These are phyloP conservation scores for Sphaerulina vaccinii DNA, from an alignment of 2,329 filamentous ascomycete species.

Conservation along the genomic window DNA sequence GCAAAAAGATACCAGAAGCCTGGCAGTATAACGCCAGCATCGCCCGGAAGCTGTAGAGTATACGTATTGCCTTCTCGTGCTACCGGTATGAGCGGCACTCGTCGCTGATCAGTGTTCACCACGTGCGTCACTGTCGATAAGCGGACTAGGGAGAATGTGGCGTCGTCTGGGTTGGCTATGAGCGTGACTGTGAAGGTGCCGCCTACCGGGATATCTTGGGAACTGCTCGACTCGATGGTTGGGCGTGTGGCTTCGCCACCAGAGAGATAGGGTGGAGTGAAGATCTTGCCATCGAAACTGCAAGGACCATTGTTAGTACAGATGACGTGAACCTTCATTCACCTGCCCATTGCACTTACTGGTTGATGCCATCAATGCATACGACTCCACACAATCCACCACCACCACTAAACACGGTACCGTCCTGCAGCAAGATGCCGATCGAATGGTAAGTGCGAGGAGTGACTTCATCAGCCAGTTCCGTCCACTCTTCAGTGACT, in stretches of 20 bases:
- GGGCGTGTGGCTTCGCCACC: constrained; percentile 34
- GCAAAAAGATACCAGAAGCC: constrained; percentile 58
- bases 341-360: too few relatives aligned
- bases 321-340: too few relatives aligned
- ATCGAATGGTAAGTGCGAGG: constrained; percentile 54
- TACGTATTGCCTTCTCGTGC: constrained; percentile 37
- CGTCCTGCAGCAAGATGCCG: constrained; percentile 52
- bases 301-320: too few relatives aligned
- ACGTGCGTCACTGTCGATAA: constrained; percentile 54
- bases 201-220: constrained; percentile 34
- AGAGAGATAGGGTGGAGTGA: constrained; percentile 57
- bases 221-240: constrained; percentile 4
- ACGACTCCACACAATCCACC: constrained; percentile 52
- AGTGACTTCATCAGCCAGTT: constrained; percentile 32
- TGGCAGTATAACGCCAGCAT: constrained; percentile 52
- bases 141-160: constrained; percentile 47
- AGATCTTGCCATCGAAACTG: constrained; percentile 54
- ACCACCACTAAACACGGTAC: constrained; percentile 51
- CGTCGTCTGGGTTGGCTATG: background rate
- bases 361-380: constrained; percentile 3
- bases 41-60: constrained; percentile 45
- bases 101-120: constrained; percentile 59
- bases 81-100: constrained; percentile 45
- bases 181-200: constrained; percentile 35
- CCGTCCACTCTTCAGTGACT: constrained; percentile 22